Conservation (phyloP, 768 basidiomycete species). For the Mycena sanguinolenta region DNA sequence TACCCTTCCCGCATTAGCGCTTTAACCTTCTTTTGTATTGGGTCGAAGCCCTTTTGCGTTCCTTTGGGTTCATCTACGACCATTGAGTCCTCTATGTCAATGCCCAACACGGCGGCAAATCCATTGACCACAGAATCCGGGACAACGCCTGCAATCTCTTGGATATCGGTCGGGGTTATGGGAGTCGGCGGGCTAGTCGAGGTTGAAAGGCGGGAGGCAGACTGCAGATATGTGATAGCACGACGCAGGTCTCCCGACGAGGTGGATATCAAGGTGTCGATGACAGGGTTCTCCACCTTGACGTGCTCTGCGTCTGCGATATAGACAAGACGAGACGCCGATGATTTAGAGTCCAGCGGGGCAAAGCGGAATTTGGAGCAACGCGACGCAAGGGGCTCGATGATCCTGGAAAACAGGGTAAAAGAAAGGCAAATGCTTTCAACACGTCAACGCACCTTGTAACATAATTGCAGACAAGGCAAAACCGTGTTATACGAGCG, state of each 20-base stretch:
- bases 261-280: constrained; percentile 79
- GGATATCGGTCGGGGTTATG: constrained; percentile 84
- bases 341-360: constrained; percentile 85
- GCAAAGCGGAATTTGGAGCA: constrained; percentile 99
- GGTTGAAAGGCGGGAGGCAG: constrained; percentile 88
- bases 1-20: constrained; percentile 89
- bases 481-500: constrained; percentile 96
- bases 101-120: constrained; percentile 79
- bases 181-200: constrained; percentile 79
- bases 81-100: constrained; percentile 70
- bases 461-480: constrained; percentile 98
- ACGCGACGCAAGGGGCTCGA: constrained; percentile 97
- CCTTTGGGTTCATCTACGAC: constrained; percentile 63
- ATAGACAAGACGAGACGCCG: constrained; percentile 78
- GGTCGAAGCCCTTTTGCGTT: constrained; percentile 61
- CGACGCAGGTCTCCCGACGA: constrained; percentile 96
- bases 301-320: constrained; percentile 87
- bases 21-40: constrained; percentile 80
- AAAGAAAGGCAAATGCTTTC: background rate
- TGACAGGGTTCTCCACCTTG: constrained; percentile 65
- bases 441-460: constrained; percentile 74
- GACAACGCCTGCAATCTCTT: constrained; percentile 97
- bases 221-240: constrained; percentile 97
- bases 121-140: constrained; percentile 78
- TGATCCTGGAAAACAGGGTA: constrained; percentile 73